Evolutionary conservation across 1,139 yeast species (phyloP), one percentile per base, ranked within the genome.

Genomic region (Taiozyma sp.): DNA sequence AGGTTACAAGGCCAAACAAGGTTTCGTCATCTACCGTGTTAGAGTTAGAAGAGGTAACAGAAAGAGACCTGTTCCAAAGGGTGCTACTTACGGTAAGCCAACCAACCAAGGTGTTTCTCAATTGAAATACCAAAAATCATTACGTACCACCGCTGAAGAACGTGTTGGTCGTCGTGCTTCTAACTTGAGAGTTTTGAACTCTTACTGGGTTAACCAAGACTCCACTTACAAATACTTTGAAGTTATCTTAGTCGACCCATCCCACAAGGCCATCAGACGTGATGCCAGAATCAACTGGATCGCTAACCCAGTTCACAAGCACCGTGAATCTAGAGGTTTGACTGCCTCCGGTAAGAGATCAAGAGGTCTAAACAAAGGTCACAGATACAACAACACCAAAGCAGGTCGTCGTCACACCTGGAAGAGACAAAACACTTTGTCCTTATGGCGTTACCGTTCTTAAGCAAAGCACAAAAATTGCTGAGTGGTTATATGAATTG

Each of bases 1-100:
- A 73, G 99, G 99, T 67, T 93, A 93, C 97, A 93, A 93, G 87
- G 99, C 99, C 79, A 93, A 93, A 87, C 99, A 93, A 83, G 99
- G 99, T 68, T 93, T 88, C 75, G 97, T 88, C 65, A 83, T 93
- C 83, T 93, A 80, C 96, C 88, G 99, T 80, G 80, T 91, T 76
- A 90, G 99, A 81, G 99, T 93, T 70, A 90, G 98, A 84, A 89
- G 99, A 82, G 99, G 99, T 83, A 93, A 95, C 83, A 91, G 99
- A 86, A 93, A 93, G 97, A 89, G 97, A 83, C 98, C 97, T 71
- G 98, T 87, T 71, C 91, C 95, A 81, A 93, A 93, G 93, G 99
- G 99, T 88, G 98, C 97, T 71, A 93, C 98, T 75, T 91, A 91
- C 86, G 99, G 99, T 88, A 93, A 93, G 88, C 99, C 99, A 85